Conservation (phyloP, 352 stramenopile species). For the Blastocystis sp. region DNA sequence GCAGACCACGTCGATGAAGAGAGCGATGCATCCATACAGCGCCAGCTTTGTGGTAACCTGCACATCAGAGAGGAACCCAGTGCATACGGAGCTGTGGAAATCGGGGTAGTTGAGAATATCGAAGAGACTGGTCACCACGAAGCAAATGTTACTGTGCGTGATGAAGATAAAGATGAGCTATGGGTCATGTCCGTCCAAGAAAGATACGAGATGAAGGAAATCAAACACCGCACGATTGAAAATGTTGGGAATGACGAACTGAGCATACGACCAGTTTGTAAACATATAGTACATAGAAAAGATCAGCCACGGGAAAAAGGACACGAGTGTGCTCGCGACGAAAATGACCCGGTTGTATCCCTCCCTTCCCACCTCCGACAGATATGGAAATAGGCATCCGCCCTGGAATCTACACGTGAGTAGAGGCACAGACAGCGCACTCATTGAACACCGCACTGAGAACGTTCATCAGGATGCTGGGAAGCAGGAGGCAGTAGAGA, state of each 20-base stretch:
- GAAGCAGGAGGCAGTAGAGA: constrained; percentile 59
- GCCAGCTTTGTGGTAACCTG: constrained; percentile 64
- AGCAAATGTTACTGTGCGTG: constrained; percentile 60
- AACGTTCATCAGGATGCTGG: constrained; percentile 70
- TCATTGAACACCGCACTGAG: constrained; percentile 66
- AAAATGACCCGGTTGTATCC: constrained; percentile 61
- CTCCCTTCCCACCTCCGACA: constrained; percentile 59
- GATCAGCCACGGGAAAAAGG: constrained; percentile 64
- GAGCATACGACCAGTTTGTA: constrained; percentile 67
- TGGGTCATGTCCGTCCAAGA: too few species aligned
- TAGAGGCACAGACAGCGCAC: neutral
- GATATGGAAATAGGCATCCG: constrained; percentile 53
- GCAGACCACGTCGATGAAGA: constrained; percentile 54
- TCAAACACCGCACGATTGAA: constrained; percentile 55
- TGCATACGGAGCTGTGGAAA: constrained; percentile 21
- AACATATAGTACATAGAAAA: constrained; percentile 68
- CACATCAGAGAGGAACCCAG: neutral
- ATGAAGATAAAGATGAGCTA: constrained; percentile 68
- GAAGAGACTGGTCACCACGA: constrained; percentile 49
- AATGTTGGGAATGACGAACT: constrained; percentile 68
- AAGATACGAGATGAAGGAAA: constrained; percentile 60
- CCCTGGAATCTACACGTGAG: constrained; percentile 36
- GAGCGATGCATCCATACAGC: constrained; percentile 54
- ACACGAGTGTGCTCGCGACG: constrained; percentile 7
- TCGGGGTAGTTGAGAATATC: constrained; percentile 64